Percentiles rank a stretch among this genome's conserved stretches.
Conservation (phyloP, 2,329 filamentous ascomycete genomes). For the Escovopsis sp. region DNA sequence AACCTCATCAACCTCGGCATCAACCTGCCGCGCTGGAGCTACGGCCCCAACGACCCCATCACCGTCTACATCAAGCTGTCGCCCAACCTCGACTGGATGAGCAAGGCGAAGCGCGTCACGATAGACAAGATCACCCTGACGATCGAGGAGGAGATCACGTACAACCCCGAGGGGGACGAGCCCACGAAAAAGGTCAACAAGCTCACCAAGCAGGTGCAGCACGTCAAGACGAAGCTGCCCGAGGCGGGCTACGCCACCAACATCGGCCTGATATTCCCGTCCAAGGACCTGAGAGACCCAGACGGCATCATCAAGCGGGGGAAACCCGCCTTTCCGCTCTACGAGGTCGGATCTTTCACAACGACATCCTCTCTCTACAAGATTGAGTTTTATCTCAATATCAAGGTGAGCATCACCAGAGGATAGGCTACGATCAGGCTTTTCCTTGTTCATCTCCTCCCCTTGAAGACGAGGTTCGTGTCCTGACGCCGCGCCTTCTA, state of each 20-base stretch:
- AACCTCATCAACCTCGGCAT: constrained; percentile 86
- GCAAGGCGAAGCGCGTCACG: constrained; percentile 79
- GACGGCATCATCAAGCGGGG: constrained; percentile 79
- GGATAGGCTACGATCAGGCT: no score
- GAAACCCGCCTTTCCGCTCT: constrained; percentile 77
- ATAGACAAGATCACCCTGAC: constrained; percentile 87
- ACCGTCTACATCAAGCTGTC: constrained; percentile 90
- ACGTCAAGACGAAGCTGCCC: constrained; percentile 70
- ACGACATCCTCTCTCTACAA: constrained; percentile 92
- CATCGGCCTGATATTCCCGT: constrained; percentile 77
- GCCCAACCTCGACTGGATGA: constrained; percentile 83
- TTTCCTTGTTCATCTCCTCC: no score
- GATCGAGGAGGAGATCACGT: constrained; percentile 97
- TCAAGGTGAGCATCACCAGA: constrained; percentile 51
- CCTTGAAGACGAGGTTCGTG: no score
- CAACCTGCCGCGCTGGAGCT: constrained; percentile 88
- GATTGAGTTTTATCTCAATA: constrained; percentile 90
- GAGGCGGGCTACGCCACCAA: constrained; percentile 90
- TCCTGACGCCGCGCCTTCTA: constrained; percentile 23
- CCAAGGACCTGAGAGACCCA: constrained; percentile 71
- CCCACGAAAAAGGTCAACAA: constrained; percentile 81
- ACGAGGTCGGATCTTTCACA: constrained; percentile 80
- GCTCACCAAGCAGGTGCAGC: constrained; percentile 69
- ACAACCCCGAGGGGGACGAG: constrained; percentile 93
- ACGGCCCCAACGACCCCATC: constrained; percentile 87